These are phyloP conservation scores for Staphylotrichum longicolle DNA, from an alignment of 495 filamentous ascomycete genomes.

Conservation along the genomic window DNA sequence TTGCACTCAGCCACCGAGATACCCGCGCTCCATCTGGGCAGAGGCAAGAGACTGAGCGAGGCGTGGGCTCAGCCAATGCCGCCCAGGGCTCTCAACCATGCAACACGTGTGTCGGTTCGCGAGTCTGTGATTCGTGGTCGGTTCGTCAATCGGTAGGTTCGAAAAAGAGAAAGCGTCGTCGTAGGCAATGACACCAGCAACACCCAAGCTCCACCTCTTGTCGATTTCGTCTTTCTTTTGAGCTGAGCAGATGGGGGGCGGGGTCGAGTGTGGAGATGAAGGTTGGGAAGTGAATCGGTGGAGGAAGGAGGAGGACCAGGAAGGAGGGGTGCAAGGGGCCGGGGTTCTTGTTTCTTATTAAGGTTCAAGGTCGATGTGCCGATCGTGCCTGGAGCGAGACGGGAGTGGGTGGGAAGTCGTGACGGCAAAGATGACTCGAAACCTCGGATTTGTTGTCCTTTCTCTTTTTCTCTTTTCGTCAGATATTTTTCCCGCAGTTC, in stretches of 20 bases:
- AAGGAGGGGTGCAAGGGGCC: conserved; percentile 11
- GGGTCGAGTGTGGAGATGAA: conserved; percentile 17
- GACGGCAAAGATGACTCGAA: background rate
- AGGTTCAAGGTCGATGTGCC: background rate
- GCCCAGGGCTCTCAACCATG: conserved; percentile 22
- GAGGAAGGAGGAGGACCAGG: background rate
- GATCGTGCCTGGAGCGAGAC: background rate
- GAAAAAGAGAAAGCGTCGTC: background rate
- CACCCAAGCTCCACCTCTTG: conserved; percentile 4
- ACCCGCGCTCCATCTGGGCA: conserved; percentile 23
- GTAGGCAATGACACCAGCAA: background rate
- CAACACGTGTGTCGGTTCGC: conserved; percentile 13
- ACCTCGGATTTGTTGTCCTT: too few relatives aligned
- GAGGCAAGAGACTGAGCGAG: conserved; percentile 18
- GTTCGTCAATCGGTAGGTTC: background rate
- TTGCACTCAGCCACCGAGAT: conserved; percentile 30
- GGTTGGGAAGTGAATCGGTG: background rate
- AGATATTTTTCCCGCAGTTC: background rate
- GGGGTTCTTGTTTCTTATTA: background rate
- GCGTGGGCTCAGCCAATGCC: conserved; percentile 23
- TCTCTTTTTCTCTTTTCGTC: background rate
- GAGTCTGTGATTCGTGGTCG: conserved; percentile 7
- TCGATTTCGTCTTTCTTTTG: background rate
- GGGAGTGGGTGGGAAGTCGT: conserved; percentile 7
- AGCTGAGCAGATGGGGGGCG: conserved; percentile 6